Conservation (phyloP, 345 rosid species). For the Eucalyptus pauciflora region DNA sequence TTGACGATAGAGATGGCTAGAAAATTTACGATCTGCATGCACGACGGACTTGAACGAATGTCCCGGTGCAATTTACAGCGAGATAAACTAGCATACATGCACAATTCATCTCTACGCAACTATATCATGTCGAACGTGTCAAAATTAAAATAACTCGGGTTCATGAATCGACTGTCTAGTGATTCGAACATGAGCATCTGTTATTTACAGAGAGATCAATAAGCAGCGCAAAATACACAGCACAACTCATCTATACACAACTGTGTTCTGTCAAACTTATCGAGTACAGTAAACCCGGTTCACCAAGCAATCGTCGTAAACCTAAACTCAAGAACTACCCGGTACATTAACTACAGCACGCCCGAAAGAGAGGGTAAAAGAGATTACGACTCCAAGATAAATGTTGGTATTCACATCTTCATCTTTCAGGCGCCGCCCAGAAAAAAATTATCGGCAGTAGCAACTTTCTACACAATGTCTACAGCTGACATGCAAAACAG, state of each 20-base stretch:
- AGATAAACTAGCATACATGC: background rate
- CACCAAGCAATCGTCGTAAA: background rate
- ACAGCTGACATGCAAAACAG: background rate
- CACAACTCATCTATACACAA: background rate
- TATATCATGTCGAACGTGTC: background rate
- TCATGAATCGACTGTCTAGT: background rate
- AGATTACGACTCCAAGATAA: constrained; percentile 1
- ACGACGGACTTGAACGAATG: background rate
- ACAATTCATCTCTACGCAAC: background rate
- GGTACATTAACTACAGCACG: background rate
- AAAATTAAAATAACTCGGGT: background rate
- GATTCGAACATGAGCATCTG: background rate
- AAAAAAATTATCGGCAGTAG: constrained; percentile 27
- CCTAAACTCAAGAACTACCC: background rate
- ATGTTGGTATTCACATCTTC: constrained; percentile 8
- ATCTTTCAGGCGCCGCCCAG: constrained; percentile 13
- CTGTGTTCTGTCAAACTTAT: background rate
- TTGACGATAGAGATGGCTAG: background rate
- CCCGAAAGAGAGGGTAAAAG: background rate
- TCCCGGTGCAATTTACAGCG: background rate
- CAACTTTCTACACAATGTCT: constrained; percentile 2
- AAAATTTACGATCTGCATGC: background rate
- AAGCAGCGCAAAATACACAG: background rate
- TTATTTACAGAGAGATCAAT: background rate
- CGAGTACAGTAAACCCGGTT: background rate